phyloP scores from a whole-genome alignment of 352 stramenopile genomes.

The Pythium scleroteichum region DNA sequence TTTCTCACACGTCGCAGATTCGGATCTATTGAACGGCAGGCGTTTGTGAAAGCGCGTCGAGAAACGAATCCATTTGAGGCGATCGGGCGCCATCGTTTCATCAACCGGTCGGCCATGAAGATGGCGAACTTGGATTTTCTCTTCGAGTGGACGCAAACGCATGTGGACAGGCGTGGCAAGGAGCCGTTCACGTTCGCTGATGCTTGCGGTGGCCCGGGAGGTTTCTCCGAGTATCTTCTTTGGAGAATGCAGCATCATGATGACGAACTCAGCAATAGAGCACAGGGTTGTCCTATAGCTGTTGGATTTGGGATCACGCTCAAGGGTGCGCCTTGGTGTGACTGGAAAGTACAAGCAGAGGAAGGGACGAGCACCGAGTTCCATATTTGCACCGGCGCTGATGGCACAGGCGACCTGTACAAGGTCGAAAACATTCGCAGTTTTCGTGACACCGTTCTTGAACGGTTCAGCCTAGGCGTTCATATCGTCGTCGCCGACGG shows the following conservation, averaged over 20 bases:
- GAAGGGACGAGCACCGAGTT: conserved; percentile 33
- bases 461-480: conserved; percentile 37
- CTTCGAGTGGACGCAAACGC: conserved; percentile 45
- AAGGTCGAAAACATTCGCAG: conserved; percentile 48
- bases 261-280: neutral
- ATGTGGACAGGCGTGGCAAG: neutral
- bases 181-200: conserved; percentile 65
- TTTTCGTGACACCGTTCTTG: conserved; percentile 47
- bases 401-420: conserved; percentile 78
- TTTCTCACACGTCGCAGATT: conserved; percentile 34
- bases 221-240: conserved; percentile 81
- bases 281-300: neutral
- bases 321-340: conserved; percentile 41
- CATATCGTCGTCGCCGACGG: conserved; percentile 70
- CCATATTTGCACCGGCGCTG: conserved; percentile 57
- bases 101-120: conserved; percentile 86
- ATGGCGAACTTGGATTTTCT: conserved; percentile 72
- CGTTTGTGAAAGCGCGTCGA: conserved; percentile 45
- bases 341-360: conserved; percentile 32
- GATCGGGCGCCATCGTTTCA: conserved; percentile 59
- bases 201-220: conserved; percentile 73
- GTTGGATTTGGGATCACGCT: conserved; percentile 73
- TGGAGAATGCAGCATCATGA: conserved; percentile 35
- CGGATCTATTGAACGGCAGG: conserved; percentile 28
- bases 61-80: conserved; percentile 58